Percentiles rank a stretch among this genome's conserved stretches.
Conservation (phyloP, 371 early-diverging fungal genomes). For the Mucor piriformis region DNA sequence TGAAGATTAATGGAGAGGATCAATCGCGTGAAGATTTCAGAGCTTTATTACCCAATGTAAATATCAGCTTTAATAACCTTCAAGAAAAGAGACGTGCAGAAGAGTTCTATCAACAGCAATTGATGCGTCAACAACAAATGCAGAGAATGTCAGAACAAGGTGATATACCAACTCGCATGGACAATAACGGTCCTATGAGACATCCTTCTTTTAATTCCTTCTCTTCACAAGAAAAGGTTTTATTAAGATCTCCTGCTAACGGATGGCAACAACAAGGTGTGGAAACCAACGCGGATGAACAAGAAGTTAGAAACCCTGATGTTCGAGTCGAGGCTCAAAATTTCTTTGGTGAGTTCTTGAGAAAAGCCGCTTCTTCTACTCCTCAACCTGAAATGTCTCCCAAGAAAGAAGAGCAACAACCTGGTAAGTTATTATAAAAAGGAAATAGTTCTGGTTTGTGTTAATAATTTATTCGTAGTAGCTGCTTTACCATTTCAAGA, state of each 20-base stretch:
- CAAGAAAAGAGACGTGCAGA: conserved; percentile 18
- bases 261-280: conserved; percentile 3
- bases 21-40: conserved; percentile 60
- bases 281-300: background rate
- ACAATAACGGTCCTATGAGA: background rate
- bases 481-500: conserved; percentile 57
- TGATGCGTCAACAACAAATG: background rate
- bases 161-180: background rate
- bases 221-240: background rate
- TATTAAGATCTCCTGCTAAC: background rate
- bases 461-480: conserved; percentile 1
- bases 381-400: conserved; percentile 22
- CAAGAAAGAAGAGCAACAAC: conserved; percentile 12
- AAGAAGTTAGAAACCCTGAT: conserved; percentile 26
- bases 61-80: conserved; percentile 61
- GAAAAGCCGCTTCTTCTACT: conserved; percentile 63
- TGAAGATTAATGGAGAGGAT: conserved; percentile 15
- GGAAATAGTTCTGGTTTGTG: background rate
- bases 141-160: conserved; percentile 1
- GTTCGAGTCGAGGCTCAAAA: conserved; percentile 60
- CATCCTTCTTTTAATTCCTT: background rate
- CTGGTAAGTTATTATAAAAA: conserved; percentile 6
- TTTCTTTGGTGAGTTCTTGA: conserved; percentile 71
- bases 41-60: conserved; percentile 71
- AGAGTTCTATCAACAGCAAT: conserved; percentile 20